Conservation (phyloP, 805 yeast genomes). For the Torulaspora maleeae region DNA sequence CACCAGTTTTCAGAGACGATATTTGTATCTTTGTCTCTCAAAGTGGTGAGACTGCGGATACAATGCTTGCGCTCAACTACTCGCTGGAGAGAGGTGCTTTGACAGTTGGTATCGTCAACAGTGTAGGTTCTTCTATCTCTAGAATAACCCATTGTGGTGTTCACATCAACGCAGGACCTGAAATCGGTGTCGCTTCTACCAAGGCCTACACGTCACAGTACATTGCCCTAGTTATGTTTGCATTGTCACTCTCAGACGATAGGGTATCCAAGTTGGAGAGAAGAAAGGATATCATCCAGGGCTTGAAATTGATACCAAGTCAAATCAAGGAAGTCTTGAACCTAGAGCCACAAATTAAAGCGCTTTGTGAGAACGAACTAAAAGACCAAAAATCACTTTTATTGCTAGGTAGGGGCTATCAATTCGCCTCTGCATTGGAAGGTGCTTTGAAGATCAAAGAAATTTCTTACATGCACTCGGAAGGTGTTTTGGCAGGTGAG, state of each 20-base stretch:
- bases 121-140: slow-evolving; percentile 95
- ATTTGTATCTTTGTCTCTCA: slow-evolving; percentile 97
- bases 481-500: slow-evolving; percentile 99
- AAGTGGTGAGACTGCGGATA: slow-evolving; percentile 98
- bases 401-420: slow-evolving; percentile 95
- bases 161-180: slow-evolving; percentile 99
- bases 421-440: slow-evolving; percentile 93
- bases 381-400: slow-evolving; percentile 81
- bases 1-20: slow-evolving; percentile 98
- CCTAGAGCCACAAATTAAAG: slow-evolving; percentile 69
- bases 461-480: slow-evolving; percentile 97
- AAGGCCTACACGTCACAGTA: slow-evolving; percentile 98
- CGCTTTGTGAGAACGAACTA: slow-evolving; percentile 66
- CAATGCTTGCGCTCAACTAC: slow-evolving; percentile 90
- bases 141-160: slow-evolving; percentile 99
- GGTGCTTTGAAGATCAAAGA: slow-evolving; percentile 98
- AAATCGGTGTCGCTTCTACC: slow-evolving; percentile 98
- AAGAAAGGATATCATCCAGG: slow-evolving; percentile 80
- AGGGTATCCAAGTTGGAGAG: slow-evolving; percentile 70
- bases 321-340: slow-evolving; percentile 76
- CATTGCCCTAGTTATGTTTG: slow-evolving; percentile 95
- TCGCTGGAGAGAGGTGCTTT: slow-evolving; percentile 96
- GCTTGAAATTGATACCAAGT: slow-evolving; percentile 74
- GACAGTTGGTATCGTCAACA: slow-evolving; percentile 94
- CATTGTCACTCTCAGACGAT: slow-evolving; percentile 90